Evolutionary conservation across 257 asterid species (phyloP).

Genomic region (Nicotiana noctiflora): DNA sequence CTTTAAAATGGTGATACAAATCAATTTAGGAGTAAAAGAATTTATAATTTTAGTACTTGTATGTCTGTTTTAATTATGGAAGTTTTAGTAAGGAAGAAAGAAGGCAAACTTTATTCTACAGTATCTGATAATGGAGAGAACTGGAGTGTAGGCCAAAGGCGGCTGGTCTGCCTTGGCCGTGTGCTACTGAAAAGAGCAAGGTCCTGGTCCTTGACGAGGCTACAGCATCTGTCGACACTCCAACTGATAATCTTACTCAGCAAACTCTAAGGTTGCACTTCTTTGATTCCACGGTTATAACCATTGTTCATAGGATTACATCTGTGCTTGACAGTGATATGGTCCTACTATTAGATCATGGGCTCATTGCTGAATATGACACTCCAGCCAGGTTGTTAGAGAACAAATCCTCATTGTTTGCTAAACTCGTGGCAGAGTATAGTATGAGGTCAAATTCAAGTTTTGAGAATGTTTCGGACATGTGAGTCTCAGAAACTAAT

Average conservation of each 20-base stretch:
- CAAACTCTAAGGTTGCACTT: slow-evolving; percentile 66
- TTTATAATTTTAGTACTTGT: too few relatives aligned
- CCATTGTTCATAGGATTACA: slow-evolving; percentile 88
- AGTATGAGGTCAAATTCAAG: slow-evolving; percentile 70
- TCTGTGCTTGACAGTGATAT: slow-evolving; percentile 75
- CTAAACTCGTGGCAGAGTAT: slow-evolving; percentile 89
- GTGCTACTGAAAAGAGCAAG: slow-evolving; percentile 81
- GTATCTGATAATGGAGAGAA: slow-evolving; percentile 93
- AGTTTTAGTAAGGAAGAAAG: too few relatives aligned
- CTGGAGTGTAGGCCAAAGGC: slow-evolving; percentile 96
- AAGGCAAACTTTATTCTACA: too few relatives aligned
- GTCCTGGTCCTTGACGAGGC: slow-evolving; percentile 92
- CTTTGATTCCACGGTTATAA: slow-evolving; percentile 55
- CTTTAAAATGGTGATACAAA: too few relatives aligned
- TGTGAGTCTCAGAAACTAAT: not conserved
- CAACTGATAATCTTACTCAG: slow-evolving; percentile 80
- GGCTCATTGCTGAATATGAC: slow-evolving; percentile 60
- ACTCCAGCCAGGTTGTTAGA: slow-evolving; percentile 68
- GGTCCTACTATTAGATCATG: slow-evolving; percentile 65
- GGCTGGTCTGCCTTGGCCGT: slow-evolving; percentile 85
- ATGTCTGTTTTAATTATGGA: too few relatives aligned
- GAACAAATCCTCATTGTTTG: slow-evolving; percentile 50
- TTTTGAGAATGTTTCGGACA: slow-evolving; percentile 24
- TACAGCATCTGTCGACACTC: slow-evolving; percentile 94
- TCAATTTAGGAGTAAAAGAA: too few relatives aligned